Percentiles rank a stretch among this genome's conserved stretches.
These are phyloP conservation scores for Coleophoma crateriformis DNA, from an alignment of 2,329 filamentous ascomycete genomes.

Conservation along the genomic window DNA sequence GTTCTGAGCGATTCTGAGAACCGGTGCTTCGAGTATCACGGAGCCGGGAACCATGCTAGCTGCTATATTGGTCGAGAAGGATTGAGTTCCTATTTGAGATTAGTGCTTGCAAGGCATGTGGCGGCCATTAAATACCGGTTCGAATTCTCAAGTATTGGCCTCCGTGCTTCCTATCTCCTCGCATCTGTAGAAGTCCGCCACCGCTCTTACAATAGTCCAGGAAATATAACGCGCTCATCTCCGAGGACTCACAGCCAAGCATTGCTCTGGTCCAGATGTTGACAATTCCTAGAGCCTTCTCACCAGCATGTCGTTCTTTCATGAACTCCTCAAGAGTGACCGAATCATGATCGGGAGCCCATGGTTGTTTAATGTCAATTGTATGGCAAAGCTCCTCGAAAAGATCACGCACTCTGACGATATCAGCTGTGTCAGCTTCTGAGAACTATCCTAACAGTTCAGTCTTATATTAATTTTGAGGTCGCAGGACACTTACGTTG, in stretches of 20 bases:
- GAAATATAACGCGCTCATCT: slow-evolving; percentile 46
- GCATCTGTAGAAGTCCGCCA: slow-evolving; percentile 43
- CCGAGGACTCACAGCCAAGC: slow-evolving; percentile 40
- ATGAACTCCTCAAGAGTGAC: slow-evolving; percentile 7
- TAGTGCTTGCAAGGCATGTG: background rate
- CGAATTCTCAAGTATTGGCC: slow-evolving; percentile 22
- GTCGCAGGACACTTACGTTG: background rate
- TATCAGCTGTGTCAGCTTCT: slow-evolving; percentile 1
- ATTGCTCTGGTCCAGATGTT: slow-evolving; percentile 29
- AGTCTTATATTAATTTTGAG: background rate
- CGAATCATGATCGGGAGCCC: slow-evolving; percentile 2
- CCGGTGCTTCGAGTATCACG: slow-evolving; percentile 17
- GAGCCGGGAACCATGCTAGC: slow-evolving; percentile 22
- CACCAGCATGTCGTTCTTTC: slow-evolving; percentile 3
- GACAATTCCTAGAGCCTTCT: slow-evolving; percentile 2
- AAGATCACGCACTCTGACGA: background rate
- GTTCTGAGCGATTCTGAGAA: slow-evolving; percentile 16
- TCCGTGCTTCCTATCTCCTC: slow-evolving; percentile 44
- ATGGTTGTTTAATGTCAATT: background rate
- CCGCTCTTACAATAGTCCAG: slow-evolving; percentile 48
- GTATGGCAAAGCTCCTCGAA: slow-evolving; percentile 2
- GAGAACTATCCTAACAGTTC: background rate
- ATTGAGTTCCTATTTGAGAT: slow-evolving; percentile 24
- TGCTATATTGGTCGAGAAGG: slow-evolving; percentile 26
- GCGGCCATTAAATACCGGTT: slow-evolving; percentile 1